Evolutionary conservation across 2,329 filamentous ascomycete species (phyloP).

Genomic region (Cryphonectria parasitica): DNA sequence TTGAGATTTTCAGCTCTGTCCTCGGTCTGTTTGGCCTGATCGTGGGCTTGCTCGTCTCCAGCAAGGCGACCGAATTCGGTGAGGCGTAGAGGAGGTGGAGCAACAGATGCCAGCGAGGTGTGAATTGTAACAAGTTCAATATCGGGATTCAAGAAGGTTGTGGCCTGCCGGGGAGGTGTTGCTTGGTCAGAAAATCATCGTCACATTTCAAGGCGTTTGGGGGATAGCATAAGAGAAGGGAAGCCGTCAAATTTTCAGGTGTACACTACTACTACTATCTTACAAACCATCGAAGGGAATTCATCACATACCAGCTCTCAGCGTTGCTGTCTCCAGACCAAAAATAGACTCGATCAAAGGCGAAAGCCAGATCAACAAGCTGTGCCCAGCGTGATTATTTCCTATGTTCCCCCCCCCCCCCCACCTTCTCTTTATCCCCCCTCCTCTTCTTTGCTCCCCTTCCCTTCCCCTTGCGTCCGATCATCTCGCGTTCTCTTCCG

Average conservation of each 20-base stretch:
- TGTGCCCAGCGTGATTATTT: background rate
- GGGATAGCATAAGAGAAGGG: constrained; percentile 25
- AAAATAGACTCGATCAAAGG: background rate
- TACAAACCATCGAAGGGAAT: constrained; percentile 12
- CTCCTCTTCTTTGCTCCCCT: too few species aligned
- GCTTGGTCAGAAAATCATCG: constrained; percentile 28
- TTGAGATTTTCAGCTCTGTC: constrained; percentile 99
- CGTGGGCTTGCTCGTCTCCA: constrained; percentile 84
- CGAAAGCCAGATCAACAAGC: background rate
- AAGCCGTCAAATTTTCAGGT: constrained; percentile 24
- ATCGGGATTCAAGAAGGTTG: background rate
- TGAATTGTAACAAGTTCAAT: constrained; percentile 20
- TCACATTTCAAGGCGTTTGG: constrained; percentile 30
- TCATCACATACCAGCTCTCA: background rate
- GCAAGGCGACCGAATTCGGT: constrained; percentile 79
- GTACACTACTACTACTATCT: constrained; percentile 26
- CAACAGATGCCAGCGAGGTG: background rate
- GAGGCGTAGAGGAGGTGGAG: constrained; percentile 32
- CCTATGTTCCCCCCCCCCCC: too few species aligned
- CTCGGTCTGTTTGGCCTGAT: constrained; percentile 96
- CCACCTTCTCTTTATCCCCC: background rate
- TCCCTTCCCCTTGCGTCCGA: background rate
- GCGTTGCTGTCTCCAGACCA: background rate
- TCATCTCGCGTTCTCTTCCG: background rate
- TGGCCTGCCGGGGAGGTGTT: constrained; percentile 10